Percentiles rank a stretch among this genome's conserved stretches.
phyloP scores from a whole-genome alignment of 345 rosid genomes.

The Dipteronia sinensis region DNA sequence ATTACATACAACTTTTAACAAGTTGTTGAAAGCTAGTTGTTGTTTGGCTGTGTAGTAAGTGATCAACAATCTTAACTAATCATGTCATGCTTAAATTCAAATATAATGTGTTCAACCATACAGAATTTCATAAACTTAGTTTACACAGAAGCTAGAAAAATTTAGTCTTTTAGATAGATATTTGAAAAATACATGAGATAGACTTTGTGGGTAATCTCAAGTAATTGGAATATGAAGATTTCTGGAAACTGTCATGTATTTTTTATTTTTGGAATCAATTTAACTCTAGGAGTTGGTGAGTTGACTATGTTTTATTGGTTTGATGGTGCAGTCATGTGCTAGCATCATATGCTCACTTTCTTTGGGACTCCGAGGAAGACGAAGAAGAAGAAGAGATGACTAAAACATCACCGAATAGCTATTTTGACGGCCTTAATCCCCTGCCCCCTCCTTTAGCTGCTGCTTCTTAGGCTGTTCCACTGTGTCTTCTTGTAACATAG shows the following conservation, averaged over 20 bases:
- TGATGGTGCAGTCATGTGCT: constrained; percentile 66
- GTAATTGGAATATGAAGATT: background rate
- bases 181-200: background rate
- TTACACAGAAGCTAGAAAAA: background rate
- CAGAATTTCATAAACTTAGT: background rate
- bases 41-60: too few relatives aligned
- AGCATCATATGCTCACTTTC: constrained; percentile 87
- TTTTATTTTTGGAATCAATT: background rate
- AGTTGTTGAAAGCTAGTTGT: too few relatives aligned
- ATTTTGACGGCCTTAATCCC: constrained; percentile 40
- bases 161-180: background rate
- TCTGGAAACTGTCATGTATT: background rate
- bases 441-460: constrained; percentile 54
- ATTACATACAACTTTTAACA: too few relatives aligned
- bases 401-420: constrained; percentile 27
- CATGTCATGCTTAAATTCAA: too few relatives aligned
- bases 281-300: background rate
- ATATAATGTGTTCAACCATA: too few relatives aligned
- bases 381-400: constrained; percentile 39
- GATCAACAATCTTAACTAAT: too few relatives aligned
- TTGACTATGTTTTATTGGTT: constrained; percentile 13
- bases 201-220: background rate
- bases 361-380: constrained; percentile 88
- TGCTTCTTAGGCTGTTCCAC: constrained; percentile 42
- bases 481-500: constrained; percentile 22